phyloP scores from a whole-genome alignment of 768 basidiomycete genomes.

The Tephrocybe sp. region DNA sequence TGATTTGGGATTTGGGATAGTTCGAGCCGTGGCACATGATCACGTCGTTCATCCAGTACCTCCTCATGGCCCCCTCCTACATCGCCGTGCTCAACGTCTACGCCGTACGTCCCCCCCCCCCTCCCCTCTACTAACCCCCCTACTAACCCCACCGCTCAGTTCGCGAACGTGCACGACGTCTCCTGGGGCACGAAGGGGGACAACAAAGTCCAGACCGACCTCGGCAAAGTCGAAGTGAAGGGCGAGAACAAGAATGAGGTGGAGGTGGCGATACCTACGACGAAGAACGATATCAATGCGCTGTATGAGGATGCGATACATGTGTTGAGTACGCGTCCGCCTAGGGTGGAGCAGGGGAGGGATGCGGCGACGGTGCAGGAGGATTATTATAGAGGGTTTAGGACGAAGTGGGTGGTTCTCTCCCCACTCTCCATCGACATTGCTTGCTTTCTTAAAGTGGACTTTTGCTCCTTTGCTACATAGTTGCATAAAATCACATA shows the following conservation, averaged over 20 bases:
- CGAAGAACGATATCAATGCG: constrained; percentile 86
- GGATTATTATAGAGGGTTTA: constrained; percentile 86
- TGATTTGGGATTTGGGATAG: no score
- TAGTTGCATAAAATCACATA: no score
- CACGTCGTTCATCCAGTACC: constrained; percentile 60
- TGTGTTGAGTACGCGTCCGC: constrained; percentile 75
- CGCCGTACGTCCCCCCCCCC: constrained; percentile 43
- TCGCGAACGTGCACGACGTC: constrained; percentile 88
- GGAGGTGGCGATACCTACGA: constrained; percentile 82
- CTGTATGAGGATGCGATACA: constrained; percentile 91
- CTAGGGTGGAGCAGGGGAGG: constrained; percentile 63
- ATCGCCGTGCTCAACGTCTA: constrained; percentile 94
- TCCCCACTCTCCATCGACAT: no score
- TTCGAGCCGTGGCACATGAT: no score
- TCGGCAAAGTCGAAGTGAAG: constrained; percentile 53
- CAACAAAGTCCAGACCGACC: constrained; percentile 81
- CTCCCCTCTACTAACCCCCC: background rate
- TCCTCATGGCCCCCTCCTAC: constrained; percentile 91
- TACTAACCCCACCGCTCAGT: constrained; percentile 36
- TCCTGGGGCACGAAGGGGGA: constrained; percentile 97
- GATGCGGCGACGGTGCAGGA: constrained; percentile 69
- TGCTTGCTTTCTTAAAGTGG: no score
- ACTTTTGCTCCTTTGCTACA: no score
- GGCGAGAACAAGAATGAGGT: constrained; percentile 68
- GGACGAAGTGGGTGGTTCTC: constrained; percentile 84